Percentiles rank a stretch among this genome's conserved stretches.
These are phyloP conservation scores for Globisporangium paddicum DNA, from an alignment of 352 stramenopile species.

Conservation along the genomic window DNA sequence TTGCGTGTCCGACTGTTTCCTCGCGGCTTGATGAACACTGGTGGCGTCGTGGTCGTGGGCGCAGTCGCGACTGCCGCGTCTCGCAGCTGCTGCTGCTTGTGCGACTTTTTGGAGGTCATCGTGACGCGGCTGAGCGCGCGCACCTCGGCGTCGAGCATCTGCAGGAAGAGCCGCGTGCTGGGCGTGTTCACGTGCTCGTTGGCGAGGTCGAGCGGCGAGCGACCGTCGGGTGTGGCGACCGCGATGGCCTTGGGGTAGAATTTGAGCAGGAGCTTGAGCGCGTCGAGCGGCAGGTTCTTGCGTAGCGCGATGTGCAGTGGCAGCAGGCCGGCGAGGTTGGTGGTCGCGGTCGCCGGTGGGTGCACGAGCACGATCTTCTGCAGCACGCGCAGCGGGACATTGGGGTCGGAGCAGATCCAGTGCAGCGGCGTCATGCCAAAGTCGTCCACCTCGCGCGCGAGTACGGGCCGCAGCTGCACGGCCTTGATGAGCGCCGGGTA, in stretches of 20 bases:
- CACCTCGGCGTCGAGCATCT: conserved; percentile 35
- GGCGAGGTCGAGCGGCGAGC: conserved; percentile 38
- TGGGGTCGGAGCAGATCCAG: conserved; percentile 75
- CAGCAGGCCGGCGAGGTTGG: conserved; percentile 55
- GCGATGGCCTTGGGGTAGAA: conserved; percentile 54
- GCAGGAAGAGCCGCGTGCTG: conserved; percentile 27
- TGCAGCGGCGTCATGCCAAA: conserved; percentile 86
- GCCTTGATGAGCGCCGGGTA: conserved; percentile 37
- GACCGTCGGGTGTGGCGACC: conserved; percentile 44
- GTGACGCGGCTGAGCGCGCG: conserved; percentile 14
- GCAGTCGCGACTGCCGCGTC: background rate
- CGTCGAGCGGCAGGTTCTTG: conserved; percentile 51
- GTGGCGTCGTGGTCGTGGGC: background rate
- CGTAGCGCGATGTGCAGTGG: conserved; percentile 65
- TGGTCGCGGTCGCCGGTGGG: conserved; percentile 27
- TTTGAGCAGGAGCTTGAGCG: conserved; percentile 62
- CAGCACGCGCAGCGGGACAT: conserved; percentile 60
- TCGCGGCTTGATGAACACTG: background rate
- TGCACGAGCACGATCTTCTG: conserved; percentile 53
- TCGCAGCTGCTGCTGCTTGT: conserved; percentile 10
- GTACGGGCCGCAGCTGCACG: conserved; percentile 33
- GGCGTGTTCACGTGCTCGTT: conserved; percentile 28
- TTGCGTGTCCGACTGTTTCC: background rate
- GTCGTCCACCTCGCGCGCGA: conserved; percentile 41
- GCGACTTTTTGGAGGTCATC: conserved; percentile 6